Percentiles rank a stretch among this genome's conserved stretches.
phyloP scores from a whole-genome alignment of 805 yeast species.

The Zygotorulaspora danielsina region DNA sequence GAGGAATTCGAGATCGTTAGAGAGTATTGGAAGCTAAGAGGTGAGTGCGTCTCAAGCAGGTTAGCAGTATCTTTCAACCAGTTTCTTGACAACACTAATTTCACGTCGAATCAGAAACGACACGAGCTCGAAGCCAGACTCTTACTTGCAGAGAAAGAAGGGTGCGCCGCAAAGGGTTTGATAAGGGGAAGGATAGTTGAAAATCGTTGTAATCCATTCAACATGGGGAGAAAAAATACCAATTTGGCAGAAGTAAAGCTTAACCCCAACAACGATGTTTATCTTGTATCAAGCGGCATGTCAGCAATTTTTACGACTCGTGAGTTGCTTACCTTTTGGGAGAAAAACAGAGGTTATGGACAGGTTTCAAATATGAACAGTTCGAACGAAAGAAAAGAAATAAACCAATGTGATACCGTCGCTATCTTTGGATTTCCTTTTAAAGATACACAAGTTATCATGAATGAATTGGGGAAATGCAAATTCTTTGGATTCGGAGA shows the following conservation, averaged over 20 bases:
- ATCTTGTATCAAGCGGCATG: constrained; percentile 82
- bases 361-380: not conserved
- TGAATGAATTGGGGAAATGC: constrained; percentile 77
- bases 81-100: constrained; percentile 1
- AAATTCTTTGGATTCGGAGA: constrained; percentile 81
- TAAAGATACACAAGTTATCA: constrained; percentile 79
- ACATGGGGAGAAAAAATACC: not conserved
- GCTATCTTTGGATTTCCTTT: constrained; percentile 93
- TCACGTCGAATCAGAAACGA: not conserved
- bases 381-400: not conserved
- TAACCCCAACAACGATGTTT: constrained; percentile 52
- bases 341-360: constrained; percentile 4
- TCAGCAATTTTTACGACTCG: constrained; percentile 79
- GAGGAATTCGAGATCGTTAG: constrained; percentile 57
- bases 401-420: constrained; percentile 27
- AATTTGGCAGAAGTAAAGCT: constrained; percentile 37
- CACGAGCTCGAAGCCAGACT: constrained; percentile 2
- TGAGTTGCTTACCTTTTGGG: constrained; percentile 27
- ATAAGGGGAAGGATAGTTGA: constrained; percentile 14
- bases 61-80: constrained; percentile 10
- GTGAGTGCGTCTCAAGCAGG: constrained; percentile 20
- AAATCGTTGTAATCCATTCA: constrained; percentile 16
- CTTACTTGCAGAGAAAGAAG: constrained; percentile 4
- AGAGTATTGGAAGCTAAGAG: constrained; percentile 69
- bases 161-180: constrained; percentile 9